Evolutionary conservation across 345 rosid genomes (phyloP).

Genomic region (Laguncularia racemosa): DNA sequence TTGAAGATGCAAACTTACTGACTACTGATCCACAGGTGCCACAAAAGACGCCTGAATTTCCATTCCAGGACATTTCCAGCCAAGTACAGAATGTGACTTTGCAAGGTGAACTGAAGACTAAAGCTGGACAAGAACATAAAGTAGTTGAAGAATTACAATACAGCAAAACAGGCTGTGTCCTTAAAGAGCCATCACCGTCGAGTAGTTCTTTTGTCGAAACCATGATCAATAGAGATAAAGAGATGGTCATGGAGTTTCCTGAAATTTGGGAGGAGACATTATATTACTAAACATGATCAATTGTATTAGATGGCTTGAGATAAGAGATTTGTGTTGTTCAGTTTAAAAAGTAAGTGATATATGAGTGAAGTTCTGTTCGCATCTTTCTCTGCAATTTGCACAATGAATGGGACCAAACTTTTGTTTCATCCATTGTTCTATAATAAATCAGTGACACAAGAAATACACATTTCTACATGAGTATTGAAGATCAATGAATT

Average conservation of each 20-base stretch:
- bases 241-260: slow-evolving; percentile 61
- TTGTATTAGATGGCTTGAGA: not conserved
- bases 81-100: slow-evolving; percentile 11
- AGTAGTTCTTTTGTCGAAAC: slow-evolving; percentile 54
- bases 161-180: slow-evolving; percentile 7
- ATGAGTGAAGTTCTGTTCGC: too few relatives aligned
- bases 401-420: too few relatives aligned
- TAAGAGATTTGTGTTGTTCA: not conserved
- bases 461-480: too few relatives aligned
- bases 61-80: slow-evolving; percentile 13
- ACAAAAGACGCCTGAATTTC: slow-evolving; percentile 16
- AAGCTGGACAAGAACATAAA: not conserved
- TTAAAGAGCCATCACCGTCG: slow-evolving; percentile 17
- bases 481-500: too few relatives aligned
- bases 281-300: slow-evolving; percentile 11
- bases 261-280: slow-evolving; percentile 54
- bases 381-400: too few relatives aligned
- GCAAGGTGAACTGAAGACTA: slow-evolving; percentile 1
- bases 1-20: slow-evolving; percentile 40
- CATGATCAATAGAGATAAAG: slow-evolving; percentile 51
- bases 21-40: slow-evolving; percentile 16
- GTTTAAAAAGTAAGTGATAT: too few relatives aligned
- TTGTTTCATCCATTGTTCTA: too few relatives aligned
- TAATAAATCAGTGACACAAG: too few relatives aligned
- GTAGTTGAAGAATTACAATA: slow-evolving; percentile 14